phyloP scores from a whole-genome alignment of 148 eudicot species.

The Salicornia ramosissima region DNA sequence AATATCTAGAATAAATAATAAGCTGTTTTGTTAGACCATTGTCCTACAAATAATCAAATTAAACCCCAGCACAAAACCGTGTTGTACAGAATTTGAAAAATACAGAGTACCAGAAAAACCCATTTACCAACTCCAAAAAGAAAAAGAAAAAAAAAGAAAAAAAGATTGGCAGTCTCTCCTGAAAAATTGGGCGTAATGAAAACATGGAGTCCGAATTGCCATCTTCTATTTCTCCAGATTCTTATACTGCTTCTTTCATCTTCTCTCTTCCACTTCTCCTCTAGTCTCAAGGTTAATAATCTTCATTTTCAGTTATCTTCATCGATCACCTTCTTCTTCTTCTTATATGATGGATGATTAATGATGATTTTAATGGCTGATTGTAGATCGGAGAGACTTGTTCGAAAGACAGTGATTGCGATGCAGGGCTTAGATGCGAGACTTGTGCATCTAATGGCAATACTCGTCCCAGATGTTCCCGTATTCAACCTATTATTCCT shows the following conservation, averaged over 20 bases:
- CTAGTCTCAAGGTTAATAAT: constrained; percentile 29
- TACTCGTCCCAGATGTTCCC: constrained; percentile 76
- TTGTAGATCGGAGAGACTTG: constrained; percentile 25
- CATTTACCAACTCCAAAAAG: too few species aligned
- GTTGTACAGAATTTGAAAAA: too few species aligned
- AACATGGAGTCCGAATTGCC: constrained; percentile 5
- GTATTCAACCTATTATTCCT: constrained; percentile 57
- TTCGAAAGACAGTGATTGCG: constrained; percentile 39
- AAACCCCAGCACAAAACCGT: too few species aligned
- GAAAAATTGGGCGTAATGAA: constrained; percentile 17
- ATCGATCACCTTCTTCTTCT: too few species aligned
- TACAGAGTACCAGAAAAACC: too few species aligned
- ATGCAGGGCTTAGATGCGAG: constrained; percentile 46
- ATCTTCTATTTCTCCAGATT: constrained; percentile 1
- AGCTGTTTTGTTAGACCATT: too few species aligned
- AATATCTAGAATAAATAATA: too few species aligned
- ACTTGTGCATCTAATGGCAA: constrained; percentile 72
- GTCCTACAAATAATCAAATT: too few species aligned
- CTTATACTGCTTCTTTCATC: constrained; percentile 19
- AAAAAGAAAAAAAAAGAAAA: too few species aligned
- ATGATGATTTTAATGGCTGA: not conserved
- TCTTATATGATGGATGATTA: not conserved
- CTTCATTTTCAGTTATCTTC: not conserved
- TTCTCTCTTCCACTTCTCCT: constrained; percentile 20
- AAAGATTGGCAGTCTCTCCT: not conserved